These are phyloP conservation scores for Cutaneotrichosporon sp. DNA, from an alignment of 1,284 basidiomycete species.

Conservation along the genomic window DNA sequence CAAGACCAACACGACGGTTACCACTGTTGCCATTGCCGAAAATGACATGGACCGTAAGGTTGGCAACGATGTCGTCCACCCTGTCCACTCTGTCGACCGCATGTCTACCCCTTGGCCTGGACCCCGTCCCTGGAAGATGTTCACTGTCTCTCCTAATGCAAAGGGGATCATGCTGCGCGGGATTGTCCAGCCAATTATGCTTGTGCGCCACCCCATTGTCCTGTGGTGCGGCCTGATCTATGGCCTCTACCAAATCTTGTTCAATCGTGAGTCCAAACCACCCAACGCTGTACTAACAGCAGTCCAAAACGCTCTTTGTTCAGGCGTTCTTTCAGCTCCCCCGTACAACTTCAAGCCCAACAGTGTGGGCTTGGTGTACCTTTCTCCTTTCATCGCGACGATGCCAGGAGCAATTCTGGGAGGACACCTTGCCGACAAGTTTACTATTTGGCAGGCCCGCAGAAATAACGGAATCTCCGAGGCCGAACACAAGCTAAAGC, in stretches of 20 bases:
- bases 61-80: neutral
- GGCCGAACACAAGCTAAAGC: constrained; percentile 21
- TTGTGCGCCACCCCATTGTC: constrained; percentile 13
- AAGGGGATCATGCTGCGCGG: constrained; percentile 18
- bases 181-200: constrained; percentile 12
- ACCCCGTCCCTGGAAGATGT: constrained; percentile 5
- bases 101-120: constrained; percentile 13
- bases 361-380: constrained; percentile 20
- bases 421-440: constrained; percentile 9
- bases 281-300: neutral
- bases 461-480: constrained; percentile 19
- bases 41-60: neutral
- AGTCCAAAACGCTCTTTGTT: constrained; percentile 19
- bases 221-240: constrained; percentile 18
- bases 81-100: constrained; percentile 2
- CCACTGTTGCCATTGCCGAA: neutral
- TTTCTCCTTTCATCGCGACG: constrained; percentile 19
- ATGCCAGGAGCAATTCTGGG: constrained; percentile 17
- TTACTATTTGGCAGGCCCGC: constrained; percentile 11
- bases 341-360: constrained; percentile 24
- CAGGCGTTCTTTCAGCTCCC: constrained; percentile 15
- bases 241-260: constrained; percentile 22
- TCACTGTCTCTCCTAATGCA: constrained; percentile 12
- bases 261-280: constrained; percentile 12
- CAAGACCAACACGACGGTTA: neutral